phyloP scores from a whole-genome alignment of 75 land plant genomes.

The Adiantum capillusveneris region DNA sequence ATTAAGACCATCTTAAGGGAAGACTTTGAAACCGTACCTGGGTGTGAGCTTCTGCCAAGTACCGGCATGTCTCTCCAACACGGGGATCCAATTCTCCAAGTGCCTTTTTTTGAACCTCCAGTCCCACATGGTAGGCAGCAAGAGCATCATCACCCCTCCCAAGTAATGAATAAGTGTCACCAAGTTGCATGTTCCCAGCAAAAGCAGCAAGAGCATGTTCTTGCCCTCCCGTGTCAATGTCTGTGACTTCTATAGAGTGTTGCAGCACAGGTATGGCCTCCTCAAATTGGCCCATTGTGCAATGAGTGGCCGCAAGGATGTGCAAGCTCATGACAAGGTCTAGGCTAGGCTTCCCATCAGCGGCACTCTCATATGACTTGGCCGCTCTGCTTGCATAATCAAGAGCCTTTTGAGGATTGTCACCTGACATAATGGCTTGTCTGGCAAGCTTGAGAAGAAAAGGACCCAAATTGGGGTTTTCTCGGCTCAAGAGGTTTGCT shows the following conservation, averaged over 20 bases:
- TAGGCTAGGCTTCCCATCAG: constrained; percentile 48
- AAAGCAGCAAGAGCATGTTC: constrained; percentile 77
- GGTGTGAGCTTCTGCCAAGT: constrained; percentile 72
- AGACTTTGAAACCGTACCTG: constrained; percentile 26
- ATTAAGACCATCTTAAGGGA: neutral
- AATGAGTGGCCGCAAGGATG: constrained; percentile 66
- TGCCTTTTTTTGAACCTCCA: constrained; percentile 52
- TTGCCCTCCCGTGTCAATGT: constrained; percentile 23
- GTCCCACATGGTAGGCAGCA: constrained; percentile 44
- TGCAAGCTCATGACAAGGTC: constrained; percentile 82
- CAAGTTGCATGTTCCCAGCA: constrained; percentile 83
- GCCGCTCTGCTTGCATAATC: constrained; percentile 76
- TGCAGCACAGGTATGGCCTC: constrained; percentile 72
- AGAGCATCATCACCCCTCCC: constrained; percentile 60
- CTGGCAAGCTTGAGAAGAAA: constrained; percentile 82
- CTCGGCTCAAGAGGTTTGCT: constrained; percentile 7
- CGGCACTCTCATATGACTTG: constrained; percentile 55
- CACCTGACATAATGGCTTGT: constrained; percentile 59
- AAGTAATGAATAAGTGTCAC: constrained; percentile 60
- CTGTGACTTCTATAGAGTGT: constrained; percentile 45
- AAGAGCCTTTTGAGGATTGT: constrained; percentile 64
- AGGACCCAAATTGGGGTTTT: constrained; percentile 83
- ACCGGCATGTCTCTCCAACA: constrained; percentile 78
- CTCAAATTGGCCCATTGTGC: constrained; percentile 53
- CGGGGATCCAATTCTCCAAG: constrained; percentile 64